Conservation (phyloP, 2,329 filamentous ascomycete genomes). For the Trichoderma atrobrunneum region DNA sequence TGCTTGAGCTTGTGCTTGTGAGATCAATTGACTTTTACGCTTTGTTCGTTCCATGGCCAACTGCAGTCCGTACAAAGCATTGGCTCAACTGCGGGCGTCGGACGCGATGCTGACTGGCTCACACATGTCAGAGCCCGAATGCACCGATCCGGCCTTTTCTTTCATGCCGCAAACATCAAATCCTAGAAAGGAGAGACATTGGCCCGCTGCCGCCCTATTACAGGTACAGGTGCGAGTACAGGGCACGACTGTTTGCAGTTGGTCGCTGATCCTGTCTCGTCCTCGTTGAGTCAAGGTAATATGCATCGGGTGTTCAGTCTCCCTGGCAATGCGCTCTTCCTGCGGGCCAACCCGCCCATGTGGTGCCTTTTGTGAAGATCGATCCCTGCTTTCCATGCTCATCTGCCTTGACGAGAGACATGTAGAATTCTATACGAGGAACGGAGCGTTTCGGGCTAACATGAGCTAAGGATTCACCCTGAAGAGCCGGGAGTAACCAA, state of each 20-base stretch:
- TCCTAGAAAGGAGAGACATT: slow-evolving; percentile 16
- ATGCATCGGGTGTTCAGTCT: slow-evolving; percentile 18
- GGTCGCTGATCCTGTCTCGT: slow-evolving; percentile 27
- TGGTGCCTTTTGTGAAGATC: slow-evolving; percentile 1
- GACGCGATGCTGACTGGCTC: slow-evolving; percentile 14
- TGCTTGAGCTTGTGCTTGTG: not conserved
- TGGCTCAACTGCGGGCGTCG: not conserved
- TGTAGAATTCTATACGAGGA: not conserved
- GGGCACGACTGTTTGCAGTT: not conserved
- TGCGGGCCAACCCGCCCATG: slow-evolving; percentile 1
- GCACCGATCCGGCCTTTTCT: slow-evolving; percentile 2
- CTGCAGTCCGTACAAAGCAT: not conserved
- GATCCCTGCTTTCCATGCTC: slow-evolving; percentile 7
- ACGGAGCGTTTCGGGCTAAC: not conserved
- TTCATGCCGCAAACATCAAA: slow-evolving; percentile 4
- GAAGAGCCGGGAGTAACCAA: not conserved
- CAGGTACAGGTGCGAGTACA: not conserved
- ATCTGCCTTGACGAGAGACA: not conserved
- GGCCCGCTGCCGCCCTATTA: slow-evolving; percentile 13
- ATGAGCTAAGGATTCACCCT: not conserved
- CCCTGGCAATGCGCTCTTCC: slow-evolving; percentile 14
- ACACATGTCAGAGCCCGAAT: not conserved
- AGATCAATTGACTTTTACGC: not conserved
- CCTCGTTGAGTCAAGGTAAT: slow-evolving; percentile 14
- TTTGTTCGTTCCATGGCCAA: not conserved